A percentile compares a stretch with the other conserved stretches of the same genome.
These are phyloP conservation scores for Bretschneidera sinensis DNA, from an alignment of 345 rosid genomes.

Conservation along the genomic window DNA sequence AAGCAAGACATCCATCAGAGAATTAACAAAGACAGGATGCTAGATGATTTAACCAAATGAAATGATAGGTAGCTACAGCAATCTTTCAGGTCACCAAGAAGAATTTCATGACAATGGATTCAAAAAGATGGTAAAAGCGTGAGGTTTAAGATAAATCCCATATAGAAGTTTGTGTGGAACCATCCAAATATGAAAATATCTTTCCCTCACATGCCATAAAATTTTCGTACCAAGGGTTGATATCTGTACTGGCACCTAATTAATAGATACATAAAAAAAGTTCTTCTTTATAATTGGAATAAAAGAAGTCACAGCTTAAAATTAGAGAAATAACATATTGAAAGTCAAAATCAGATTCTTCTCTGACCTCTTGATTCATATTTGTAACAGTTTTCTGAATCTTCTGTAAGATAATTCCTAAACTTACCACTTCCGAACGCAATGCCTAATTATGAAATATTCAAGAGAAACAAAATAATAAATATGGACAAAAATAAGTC, in stretches of 20 bases:
- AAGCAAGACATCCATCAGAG: neutral
- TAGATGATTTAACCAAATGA: neutral
- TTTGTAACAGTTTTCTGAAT: constrained; percentile 48
- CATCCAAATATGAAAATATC: too few relatives aligned
- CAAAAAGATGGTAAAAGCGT: neutral
- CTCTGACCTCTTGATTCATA: constrained; percentile 72
- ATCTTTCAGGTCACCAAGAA: neutral
- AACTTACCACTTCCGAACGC: constrained; percentile 50
- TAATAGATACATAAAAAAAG: neutral
- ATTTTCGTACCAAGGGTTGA: neutral
- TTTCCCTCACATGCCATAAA: neutral
- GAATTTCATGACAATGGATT: neutral
- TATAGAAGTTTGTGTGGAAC: too few relatives aligned
- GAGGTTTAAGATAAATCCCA: neutral
- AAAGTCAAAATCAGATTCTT: constrained; percentile 15
- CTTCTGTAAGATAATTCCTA: constrained; percentile 47
- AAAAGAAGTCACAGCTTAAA: neutral
- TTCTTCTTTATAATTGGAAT: neutral
- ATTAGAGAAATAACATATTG: neutral
- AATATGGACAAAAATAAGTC: constrained; percentile 11
- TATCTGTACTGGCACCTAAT: neutral
- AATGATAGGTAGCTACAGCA: neutral
- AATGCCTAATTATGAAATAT: constrained; percentile 47
- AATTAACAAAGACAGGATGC: neutral
- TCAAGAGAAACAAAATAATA: constrained; percentile 17